Percentiles rank a stretch among this genome's conserved stretches.
Evolutionary conservation across 371 early-diverging fungal species (phyloP).

Genomic region (Rhizopus sp.): DNA sequence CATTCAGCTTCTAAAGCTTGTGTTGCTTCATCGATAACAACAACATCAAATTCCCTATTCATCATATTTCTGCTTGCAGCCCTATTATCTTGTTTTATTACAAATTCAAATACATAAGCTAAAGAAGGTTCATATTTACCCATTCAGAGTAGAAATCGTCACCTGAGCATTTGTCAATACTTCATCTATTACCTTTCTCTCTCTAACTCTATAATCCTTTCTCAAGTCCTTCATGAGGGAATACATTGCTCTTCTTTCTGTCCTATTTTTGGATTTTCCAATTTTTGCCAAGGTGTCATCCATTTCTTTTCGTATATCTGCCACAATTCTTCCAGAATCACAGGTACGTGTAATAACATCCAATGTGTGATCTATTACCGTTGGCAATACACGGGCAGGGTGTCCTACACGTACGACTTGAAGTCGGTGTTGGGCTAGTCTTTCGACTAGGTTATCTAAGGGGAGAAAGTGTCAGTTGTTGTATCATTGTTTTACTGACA

Average conservation of each 20-base stretch:
- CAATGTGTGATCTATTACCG: constrained; percentile 70
- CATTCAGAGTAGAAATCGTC: constrained; percentile 65
- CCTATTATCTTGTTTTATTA: constrained; percentile 16
- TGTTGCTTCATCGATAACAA: constrained; percentile 94
- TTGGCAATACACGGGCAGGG: constrained; percentile 78
- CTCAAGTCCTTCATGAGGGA: constrained; percentile 71
- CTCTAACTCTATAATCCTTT: constrained; percentile 72
- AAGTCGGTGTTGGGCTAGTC: constrained; percentile 61
- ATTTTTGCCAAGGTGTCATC: constrained; percentile 67
- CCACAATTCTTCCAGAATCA: constrained; percentile 77
- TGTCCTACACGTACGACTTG: constrained; percentile 87
- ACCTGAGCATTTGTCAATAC: constrained; percentile 66
- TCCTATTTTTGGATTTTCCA: constrained; percentile 62
- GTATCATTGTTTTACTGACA: not conserved
- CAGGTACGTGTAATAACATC: constrained; percentile 71
- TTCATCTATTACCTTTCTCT: constrained; percentile 68
- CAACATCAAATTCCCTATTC: constrained; percentile 80
- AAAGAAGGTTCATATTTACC: constrained; percentile 26
- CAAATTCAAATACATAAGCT: not conserved
- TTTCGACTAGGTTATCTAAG: constrained; percentile 81
- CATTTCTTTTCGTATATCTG: constrained; percentile 81
- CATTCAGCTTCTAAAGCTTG: constrained; percentile 91
- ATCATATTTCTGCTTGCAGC: constrained; percentile 58
- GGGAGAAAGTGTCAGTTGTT: not conserved
- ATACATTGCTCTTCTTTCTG: constrained; percentile 71